Evolutionary conservation across 116 monocot genomes (phyloP), one percentile per base, ranked within the genome.

Genomic region (Zostera marina): DNA sequence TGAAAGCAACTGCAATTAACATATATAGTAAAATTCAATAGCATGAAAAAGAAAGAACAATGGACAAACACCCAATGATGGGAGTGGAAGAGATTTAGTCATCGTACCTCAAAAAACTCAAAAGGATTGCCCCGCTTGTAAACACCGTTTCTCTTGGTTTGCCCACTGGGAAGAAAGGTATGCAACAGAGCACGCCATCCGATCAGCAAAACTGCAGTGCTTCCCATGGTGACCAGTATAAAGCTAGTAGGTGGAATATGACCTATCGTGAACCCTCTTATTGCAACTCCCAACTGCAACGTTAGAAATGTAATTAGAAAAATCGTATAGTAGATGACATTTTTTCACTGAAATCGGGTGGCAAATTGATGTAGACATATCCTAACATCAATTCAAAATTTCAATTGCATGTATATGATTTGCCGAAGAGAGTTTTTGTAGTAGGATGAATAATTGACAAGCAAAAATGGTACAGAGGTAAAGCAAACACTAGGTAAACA

Each of bases 101-200:
- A 32, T 56, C 39, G 9, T 74, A 91, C 92, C 79, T 92, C 86
- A 76, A 92, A 85, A 51, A 92, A 74, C 38, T 92, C 86, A 59
- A 92, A 86, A 39, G 82, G 60, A 59, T 68, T 91, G 25, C 92
- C 86, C 20, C 62, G 75, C 71, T 54, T 77, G 55, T 82, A 92
- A 11, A 72, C 76, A 65, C 83, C 92, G 72, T 78, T 80, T 52
- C 64, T 61, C 70, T 78, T 76, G 52, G 53, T 67, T 52, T 75
- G 67, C 23, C 49, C 61, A 56, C 54, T 62, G 40, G 77, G 47
- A 55, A 85, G 68, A 44, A 91, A 41, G 14, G 58, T 77, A 52
- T 72, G 68, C 20, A 70, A 54, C 9, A 86, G 25, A 41, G 78
- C 58, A 67, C 86, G 67, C 92, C 92, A 92, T 58, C 78, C 80